Evolutionary conservation across 2,329 filamentous ascomycete genomes (phyloP), one percentile per base, ranked within the genome.

Genomic region (Mariannaea elegans): DNA sequence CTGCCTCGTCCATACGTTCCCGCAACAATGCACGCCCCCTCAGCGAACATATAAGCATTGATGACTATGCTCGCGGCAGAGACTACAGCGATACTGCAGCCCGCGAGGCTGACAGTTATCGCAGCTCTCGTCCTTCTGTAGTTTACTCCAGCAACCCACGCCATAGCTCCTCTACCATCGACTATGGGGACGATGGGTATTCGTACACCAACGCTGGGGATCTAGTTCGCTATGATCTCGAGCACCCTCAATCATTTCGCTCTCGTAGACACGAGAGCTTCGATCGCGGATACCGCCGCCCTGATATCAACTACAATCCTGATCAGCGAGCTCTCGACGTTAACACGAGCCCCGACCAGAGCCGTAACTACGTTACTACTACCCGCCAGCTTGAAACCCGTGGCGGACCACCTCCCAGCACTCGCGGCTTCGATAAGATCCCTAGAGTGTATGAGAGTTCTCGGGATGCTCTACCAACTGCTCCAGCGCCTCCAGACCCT

Each of bases 371-470:
- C 60, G 79, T 78, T 49, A 50, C 64, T 5, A 69, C 65, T 14
- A 73, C 62, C 59, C 73, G 75, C 5, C 71, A 71, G 7, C 77
- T 80, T 58, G 81, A 82, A 13, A 71, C 65, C 39, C 70, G 76
- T 21, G 73, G 83, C 29, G 82, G 84, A 0, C 90, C 90, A 2
- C 90, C 91, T 9, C 89, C 89, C 4, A 86, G 88, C 5, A 91
- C 87, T 3, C 82, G 89, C 66, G 90, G 88, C 0, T 87, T 93
- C 64, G 90, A 92, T 67, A 90, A 87, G 75, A 85, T 91, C 63
- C 85, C 85, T 65, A 79, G 84, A 57, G 45, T 77, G 31, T 68
- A 63, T 7, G 86, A 85, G 62, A 82, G 84, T 21, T 76, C 82
- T 38, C 66, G 73, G 8, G 71, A 76, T 6, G 75, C 83, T 13